Conservation (phyloP, 805 yeast species). For the Candida nanaspora region DNA sequence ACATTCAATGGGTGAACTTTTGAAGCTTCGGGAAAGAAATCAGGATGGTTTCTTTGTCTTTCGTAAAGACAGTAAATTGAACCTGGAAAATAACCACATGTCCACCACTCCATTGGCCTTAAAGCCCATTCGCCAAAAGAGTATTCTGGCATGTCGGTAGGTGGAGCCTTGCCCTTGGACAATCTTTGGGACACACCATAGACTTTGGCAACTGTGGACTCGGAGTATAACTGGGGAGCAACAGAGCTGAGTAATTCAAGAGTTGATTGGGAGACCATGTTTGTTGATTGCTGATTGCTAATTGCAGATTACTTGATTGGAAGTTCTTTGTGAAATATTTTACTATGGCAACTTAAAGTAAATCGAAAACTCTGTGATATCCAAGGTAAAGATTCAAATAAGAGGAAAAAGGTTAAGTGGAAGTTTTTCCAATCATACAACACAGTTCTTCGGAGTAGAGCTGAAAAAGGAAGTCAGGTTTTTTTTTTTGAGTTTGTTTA, state of each 20-base stretch:
- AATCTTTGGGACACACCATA: not conserved
- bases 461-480: too few species aligned
- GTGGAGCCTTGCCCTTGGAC: not conserved
- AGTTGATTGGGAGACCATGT: not conserved
- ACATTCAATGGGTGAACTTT: not conserved
- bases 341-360: too few species aligned
- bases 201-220: not conserved
- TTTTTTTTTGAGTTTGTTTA: too few species aligned
- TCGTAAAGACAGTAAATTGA: not conserved
- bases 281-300: not conserved
- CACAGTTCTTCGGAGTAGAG: too few species aligned
- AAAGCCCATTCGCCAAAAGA: not conserved
- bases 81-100: slow-evolving; percentile 3
- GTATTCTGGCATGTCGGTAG: slow-evolving; percentile 1
- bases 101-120: slow-evolving; percentile 3
- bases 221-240: not conserved
- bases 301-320: too few species aligned
- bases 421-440: too few species aligned
- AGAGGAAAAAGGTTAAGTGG: too few species aligned
- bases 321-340: too few species aligned
- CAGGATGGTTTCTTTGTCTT: slow-evolving; percentile 1
- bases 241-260: not conserved
- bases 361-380: too few species aligned
- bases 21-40: not conserved
- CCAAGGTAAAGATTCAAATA: too few species aligned